Evolutionary conservation across 257 asterid species (phyloP).

Genomic region (Ophiorrhiza pumila): DNA sequence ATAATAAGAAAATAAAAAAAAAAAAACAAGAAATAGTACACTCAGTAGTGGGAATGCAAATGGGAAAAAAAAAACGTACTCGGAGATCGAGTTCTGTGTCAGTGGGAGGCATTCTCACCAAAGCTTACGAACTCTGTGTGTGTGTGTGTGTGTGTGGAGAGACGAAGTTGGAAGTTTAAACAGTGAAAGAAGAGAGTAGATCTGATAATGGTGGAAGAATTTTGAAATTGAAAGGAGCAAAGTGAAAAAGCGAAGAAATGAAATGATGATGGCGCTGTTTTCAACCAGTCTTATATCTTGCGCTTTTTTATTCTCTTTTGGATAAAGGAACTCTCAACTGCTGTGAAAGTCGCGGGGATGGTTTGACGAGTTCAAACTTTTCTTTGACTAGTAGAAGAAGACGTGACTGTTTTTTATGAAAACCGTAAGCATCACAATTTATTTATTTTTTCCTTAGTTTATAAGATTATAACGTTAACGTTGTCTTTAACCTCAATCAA

Average conservation of each 20-base stretch:
- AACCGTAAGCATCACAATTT: not conserved
- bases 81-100: constrained; percentile 64
- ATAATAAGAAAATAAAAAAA: not conserved
- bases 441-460: too few species aligned
- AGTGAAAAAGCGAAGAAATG: not conserved
- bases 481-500: not conserved
- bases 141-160: not conserved
- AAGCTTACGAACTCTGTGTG: not conserved
- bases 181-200: constrained; percentile 22
- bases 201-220: constrained; percentile 30
- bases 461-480: not conserved
- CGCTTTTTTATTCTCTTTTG: not conserved
- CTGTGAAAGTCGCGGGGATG: not conserved
- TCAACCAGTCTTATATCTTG: not conserved
- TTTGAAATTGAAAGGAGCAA: constrained; percentile 34
- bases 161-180: not conserved
- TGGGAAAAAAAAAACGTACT: constrained; percentile 40
- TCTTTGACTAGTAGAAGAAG: not conserved
- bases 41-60: not conserved
- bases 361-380: constrained; percentile 2
- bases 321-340: too few species aligned
- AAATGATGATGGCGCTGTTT: not conserved
- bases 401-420: not conserved
- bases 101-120: constrained; percentile 47
- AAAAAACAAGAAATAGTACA: not conserved